These are phyloP conservation scores for Amaranthus palmeri DNA, from an alignment of 148 eudicot species.

Conservation along the genomic window DNA sequence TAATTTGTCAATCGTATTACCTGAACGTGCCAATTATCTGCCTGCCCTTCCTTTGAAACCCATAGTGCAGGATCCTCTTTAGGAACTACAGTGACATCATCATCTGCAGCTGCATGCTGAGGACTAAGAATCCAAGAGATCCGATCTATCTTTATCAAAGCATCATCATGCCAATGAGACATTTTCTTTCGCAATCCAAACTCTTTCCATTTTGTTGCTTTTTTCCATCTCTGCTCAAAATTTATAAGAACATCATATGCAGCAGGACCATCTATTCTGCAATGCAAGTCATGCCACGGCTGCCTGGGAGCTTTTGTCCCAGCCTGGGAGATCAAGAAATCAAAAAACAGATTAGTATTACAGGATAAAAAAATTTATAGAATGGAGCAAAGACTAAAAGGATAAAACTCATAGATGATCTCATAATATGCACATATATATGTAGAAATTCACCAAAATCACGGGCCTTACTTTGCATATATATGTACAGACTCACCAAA, in stretches of 20 bases:
- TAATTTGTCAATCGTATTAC: constrained; percentile 25
- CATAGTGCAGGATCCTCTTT: constrained; percentile 62
- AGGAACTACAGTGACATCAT: constrained; percentile 37
- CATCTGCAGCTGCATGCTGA: constrained; percentile 27
- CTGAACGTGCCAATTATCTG: constrained; percentile 96
- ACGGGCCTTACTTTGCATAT: neutral
- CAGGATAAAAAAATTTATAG: neutral
- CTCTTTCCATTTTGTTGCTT: constrained; percentile 79
- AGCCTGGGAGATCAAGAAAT: constrained; percentile 36
- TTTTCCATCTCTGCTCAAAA: constrained; percentile 97
- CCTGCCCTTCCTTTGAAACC: constrained; percentile 59
- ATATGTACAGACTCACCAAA: neutral
- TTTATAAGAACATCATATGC: constrained; percentile 93
- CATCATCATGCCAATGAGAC: constrained; percentile 80
- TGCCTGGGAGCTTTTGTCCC: constrained; percentile 95
- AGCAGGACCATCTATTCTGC: constrained; percentile 92
- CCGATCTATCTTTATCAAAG: constrained; percentile 86
- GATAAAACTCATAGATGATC: no score
- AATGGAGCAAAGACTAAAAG: no score
- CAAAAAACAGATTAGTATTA: neutral
- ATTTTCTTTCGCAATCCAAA: constrained; percentile 66
- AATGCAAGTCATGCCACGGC: constrained; percentile 98
- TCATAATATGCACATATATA: neutral
- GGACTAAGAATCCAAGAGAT: constrained; percentile 99
- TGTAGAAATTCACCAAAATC: neutral